Evolutionary conservation across 2,329 filamentous ascomycete species (phyloP), one percentile per base, ranked within the genome.

Genomic region (Penicillium sp.): DNA sequence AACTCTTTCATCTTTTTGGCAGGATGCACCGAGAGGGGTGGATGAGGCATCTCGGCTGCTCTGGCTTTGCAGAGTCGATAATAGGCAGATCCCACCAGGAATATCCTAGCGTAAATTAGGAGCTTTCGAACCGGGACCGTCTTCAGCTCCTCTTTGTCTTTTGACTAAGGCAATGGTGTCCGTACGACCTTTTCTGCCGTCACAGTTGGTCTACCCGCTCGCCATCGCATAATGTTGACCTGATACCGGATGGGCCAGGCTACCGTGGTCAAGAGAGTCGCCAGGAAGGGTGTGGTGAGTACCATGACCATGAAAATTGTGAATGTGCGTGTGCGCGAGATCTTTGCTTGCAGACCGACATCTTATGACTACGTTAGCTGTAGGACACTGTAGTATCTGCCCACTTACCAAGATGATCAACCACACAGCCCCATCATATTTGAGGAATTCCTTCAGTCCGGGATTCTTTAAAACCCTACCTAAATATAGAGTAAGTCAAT

Each of bases 291-390:
- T 0, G 90, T 95, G 29, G 95, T 78, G 2, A 95, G 77, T 8
- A 91, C 91, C 91, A 96, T 96, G 65, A 96, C 88, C 21, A 96
- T 90, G 62, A 96, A 95, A 49, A 96, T 95, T 47, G 91, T 95
- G 65, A 96, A 96, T 0, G 90, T 95, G 15, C 88, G 79, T 0
- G 80, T 81, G 53, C 88, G 92, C 16, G 96, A 78, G 55, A 95
- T 95, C 33, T 84, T 85, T 18, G 91, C 90, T 75, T 93, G 86
- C 2, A 92, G 79, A 42, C 91, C 90, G 62, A 97, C 90, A 65
- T 89, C 88, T 80, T 85, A 59, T 10, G 50, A 36, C 15, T 34
- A n/a, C 16, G 33, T 34, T 13, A 34, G 33, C 6, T 16, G 31
- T 33, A 15, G 31, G 15, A 4, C 12, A 33, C 13, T 3, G 15